phyloP scores from a whole-genome alignment of 2,329 filamentous ascomycete species.

The Chaetomium sp. region DNA sequence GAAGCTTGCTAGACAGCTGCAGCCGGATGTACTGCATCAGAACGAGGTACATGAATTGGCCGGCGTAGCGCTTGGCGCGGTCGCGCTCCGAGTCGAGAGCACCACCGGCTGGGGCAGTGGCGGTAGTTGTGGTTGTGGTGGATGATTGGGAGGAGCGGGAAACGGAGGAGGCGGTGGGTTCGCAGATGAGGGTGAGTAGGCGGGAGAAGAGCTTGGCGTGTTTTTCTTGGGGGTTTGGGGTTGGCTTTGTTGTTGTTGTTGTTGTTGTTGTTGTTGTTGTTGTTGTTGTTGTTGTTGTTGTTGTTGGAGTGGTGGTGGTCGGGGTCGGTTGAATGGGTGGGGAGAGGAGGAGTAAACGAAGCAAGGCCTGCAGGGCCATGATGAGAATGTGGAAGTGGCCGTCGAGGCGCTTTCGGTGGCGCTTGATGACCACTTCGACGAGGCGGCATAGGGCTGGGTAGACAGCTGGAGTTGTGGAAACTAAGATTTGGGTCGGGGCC shows the following conservation, averaged over 20 bases:
- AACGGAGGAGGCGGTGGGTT: slow-evolving; percentile 23
- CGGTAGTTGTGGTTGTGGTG: slow-evolving; percentile 39
- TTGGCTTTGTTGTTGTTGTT: slow-evolving; percentile 13
- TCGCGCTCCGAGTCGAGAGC: slow-evolving; percentile 53
- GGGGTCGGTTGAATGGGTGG: slow-evolving; percentile 25
- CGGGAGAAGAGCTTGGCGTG: slow-evolving; percentile 49
- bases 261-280: neutral
- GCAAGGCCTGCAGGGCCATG: slow-evolving; percentile 48
- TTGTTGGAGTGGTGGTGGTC: neutral
- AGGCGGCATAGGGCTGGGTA: slow-evolving; percentile 47
- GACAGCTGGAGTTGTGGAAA: slow-evolving; percentile 30
- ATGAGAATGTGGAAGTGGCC: slow-evolving; percentile 56
- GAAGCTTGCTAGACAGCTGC: slow-evolving; percentile 36
- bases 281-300: neutral
- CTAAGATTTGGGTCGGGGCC: slow-evolving; percentile 20
- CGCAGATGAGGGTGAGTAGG: slow-evolving; percentile 47
- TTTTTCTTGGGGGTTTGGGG: slow-evolving; percentile 27
- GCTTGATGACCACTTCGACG: slow-evolving; percentile 50
- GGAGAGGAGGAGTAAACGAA: slow-evolving; percentile 42
- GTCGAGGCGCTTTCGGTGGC: slow-evolving; percentile 54
- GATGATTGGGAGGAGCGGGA: slow-evolving; percentile 40
- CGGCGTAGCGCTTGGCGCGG: slow-evolving; percentile 54
- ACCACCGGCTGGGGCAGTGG: slow-evolving; percentile 38
- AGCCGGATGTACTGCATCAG: slow-evolving; percentile 55
- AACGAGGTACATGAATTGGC: slow-evolving; percentile 55